Evolutionary conservation across 148 eudicot species (phyloP).

Genomic region (Spergularia bocconei): DNA sequence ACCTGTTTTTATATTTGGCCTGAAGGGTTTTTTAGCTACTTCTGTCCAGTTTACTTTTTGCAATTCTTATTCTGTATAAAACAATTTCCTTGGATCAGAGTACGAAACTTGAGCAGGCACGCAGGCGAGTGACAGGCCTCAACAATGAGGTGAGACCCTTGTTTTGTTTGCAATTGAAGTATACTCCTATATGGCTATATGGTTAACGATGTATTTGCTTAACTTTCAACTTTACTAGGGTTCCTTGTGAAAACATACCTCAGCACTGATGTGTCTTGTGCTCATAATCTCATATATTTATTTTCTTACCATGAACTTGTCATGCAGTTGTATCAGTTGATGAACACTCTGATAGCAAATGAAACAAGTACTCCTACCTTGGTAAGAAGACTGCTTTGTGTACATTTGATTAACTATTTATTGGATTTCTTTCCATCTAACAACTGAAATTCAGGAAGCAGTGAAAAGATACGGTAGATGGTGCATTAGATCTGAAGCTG

Average conservation of each 20-base stretch:
- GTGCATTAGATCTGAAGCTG: conserved; percentile 64
- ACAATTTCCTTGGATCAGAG: conserved; percentile 45
- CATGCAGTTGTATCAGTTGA: conserved; percentile 62
- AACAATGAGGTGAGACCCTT: conserved; percentile 55
- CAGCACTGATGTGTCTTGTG: not conserved
- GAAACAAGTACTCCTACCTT: conserved; percentile 39
- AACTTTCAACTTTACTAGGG: too few relatives aligned
- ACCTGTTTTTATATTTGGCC: not conserved
- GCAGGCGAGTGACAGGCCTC: conserved; percentile 58
- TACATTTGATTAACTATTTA: not conserved
- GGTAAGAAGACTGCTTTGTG: conserved; percentile 35
- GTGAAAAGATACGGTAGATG: conserved; percentile 71
- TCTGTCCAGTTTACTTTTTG: not conserved
- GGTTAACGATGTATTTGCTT: not conserved
- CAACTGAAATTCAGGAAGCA: conserved; percentile 55
- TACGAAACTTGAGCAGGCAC: conserved; percentile 57
- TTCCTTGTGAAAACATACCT: too few relatives aligned
- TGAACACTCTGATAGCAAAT: conserved; percentile 57
- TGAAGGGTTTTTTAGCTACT: not conserved
- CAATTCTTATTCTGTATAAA: conserved; percentile 2
- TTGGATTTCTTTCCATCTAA: conserved; percentile 7
- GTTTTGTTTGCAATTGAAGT: conserved; percentile 10
- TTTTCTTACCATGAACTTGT: conserved; percentile 4
- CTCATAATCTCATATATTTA: not conserved
- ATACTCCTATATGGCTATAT: too few relatives aligned